These are phyloP conservation scores for Kwoniella dendrophila DNA, from an alignment of 768 basidiomycete species.

Conservation along the genomic window DNA sequence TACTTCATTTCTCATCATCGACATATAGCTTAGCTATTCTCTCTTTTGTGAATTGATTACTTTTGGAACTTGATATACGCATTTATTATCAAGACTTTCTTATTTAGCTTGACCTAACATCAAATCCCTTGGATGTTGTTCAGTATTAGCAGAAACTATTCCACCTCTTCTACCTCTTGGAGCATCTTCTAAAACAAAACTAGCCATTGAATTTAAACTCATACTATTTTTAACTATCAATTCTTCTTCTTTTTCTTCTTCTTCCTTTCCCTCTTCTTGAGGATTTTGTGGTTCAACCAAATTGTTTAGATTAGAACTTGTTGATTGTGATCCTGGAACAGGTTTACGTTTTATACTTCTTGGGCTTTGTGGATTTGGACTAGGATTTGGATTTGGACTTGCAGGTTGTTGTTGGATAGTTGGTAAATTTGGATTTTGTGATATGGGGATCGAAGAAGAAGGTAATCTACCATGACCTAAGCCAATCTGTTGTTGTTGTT, in stretches of 20 bases:
- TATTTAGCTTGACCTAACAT: neutral
- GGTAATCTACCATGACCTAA: slow-evolving; percentile 15
- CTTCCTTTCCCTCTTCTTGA: no score
- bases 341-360: slow-evolving; percentile 42
- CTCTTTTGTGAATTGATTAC: no score
- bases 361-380: slow-evolving; percentile 25
- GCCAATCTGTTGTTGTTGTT: slow-evolving; percentile 4
- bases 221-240: slow-evolving; percentile 27
- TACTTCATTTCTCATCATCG: no score
- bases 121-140: neutral
- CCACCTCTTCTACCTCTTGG: slow-evolving; percentile 24
- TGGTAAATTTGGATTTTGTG: no score
- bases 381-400: slow-evolving; percentile 8
- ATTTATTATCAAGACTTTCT: no score
- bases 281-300: no score
- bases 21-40: no score
- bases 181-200: slow-evolving; percentile 45
- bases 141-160: no score
- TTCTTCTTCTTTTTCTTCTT: slow-evolving; percentile 7
- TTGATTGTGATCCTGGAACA: no score
- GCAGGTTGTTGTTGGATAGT: neutral
- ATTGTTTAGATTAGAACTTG: no score
- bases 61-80: no score
- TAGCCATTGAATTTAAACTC: slow-evolving; percentile 42
- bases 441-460: no score